Conservation (phyloP, 2,329 filamentous ascomycete genomes). For the Venturia effusa region DNA sequence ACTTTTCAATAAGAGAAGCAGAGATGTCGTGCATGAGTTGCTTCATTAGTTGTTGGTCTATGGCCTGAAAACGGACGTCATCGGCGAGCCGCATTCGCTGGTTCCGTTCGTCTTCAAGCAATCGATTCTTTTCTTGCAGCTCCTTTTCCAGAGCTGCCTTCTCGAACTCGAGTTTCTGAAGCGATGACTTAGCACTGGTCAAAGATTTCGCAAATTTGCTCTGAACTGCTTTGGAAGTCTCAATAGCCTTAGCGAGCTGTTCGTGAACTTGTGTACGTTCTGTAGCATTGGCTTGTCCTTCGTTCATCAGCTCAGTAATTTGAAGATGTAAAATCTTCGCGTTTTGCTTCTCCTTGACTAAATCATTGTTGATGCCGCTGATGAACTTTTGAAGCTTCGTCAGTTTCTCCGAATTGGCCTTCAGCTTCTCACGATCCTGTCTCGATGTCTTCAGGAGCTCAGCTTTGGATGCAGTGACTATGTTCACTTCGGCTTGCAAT, state of each 20-base stretch:
- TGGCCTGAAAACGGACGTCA: neutral
- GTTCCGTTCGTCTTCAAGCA: neutral
- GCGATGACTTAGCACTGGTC: neutral
- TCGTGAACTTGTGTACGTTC: neutral
- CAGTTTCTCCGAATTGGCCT: neutral
- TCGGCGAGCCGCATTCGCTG: neutral
- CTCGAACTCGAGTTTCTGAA: neutral
- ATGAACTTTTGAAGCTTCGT: slow-evolving; percentile 1
- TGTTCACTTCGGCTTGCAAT: neutral
- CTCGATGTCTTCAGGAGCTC: neutral
- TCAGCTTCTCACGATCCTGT: neutral
- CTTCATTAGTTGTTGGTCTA: neutral
- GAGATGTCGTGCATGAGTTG: neutral
- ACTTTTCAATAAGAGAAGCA: neutral
- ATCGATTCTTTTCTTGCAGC: neutral
- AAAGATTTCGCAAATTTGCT: neutral
- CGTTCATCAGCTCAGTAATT: neutral
- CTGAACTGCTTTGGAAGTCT: neutral
- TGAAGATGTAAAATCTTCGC: neutral
- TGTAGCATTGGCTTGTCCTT: neutral
- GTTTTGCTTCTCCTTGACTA: neutral
- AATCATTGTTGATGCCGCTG: slow-evolving; percentile 1
- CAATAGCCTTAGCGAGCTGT: neutral
- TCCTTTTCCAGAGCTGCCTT: slow-evolving; percentile 3
- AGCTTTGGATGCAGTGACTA: neutral